Base-by-base conservation (phyloP, 768 basidiomycete genomes). In the Amanita pseudoporphyria region DNA sequence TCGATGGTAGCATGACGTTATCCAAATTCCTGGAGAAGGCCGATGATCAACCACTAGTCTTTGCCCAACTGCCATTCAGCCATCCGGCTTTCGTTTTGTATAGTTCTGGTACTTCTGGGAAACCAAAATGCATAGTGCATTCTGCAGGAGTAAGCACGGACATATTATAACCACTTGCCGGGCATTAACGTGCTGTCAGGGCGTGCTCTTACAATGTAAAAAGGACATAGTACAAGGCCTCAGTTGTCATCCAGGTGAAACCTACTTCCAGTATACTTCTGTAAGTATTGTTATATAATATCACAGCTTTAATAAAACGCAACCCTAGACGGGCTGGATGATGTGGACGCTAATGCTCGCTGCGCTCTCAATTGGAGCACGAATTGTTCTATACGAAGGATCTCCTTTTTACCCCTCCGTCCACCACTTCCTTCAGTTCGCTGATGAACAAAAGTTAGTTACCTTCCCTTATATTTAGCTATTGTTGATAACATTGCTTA, bases 111-210 rank as follows among this genome's bases (percentile, higher is more conserved):
- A 93, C 90, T 0, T 87, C 85, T 1, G 90, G 91, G 18, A 79
- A 83, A 43, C 87, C 87, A 0, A 90, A 91, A 63, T 88, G 87
- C 50, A 89, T 90, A 45, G 79, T 89, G 1, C 88, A 91, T 64
- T 72, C 73, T 36, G 81, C 76, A 9, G 87, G 88, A 2, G 84
- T 85, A 61, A 58, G 79, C 40, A 13, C 22, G 2, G 19, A 6
- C 22, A 22, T n/a, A 3, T 37, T 31, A 9, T 12, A 28, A 18
- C 26, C 13, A 16, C 19, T 19, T 28, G 12, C 16, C 10, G 2
- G 6, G 26, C 5, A 28, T 40, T 10, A 14, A 40, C 39, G 9
- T 42, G n/a, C 9, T 9, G 16, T 22, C 24, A 86, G 84, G 87
- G 87, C 14, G 78, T 82, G 9, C 66, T 89, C 16, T 57, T 91